Evolutionary conservation across 768 basidiomycete species (phyloP), one percentile per base, ranked within the genome.

Genomic region (Kwoniella heveanensis): DNA sequence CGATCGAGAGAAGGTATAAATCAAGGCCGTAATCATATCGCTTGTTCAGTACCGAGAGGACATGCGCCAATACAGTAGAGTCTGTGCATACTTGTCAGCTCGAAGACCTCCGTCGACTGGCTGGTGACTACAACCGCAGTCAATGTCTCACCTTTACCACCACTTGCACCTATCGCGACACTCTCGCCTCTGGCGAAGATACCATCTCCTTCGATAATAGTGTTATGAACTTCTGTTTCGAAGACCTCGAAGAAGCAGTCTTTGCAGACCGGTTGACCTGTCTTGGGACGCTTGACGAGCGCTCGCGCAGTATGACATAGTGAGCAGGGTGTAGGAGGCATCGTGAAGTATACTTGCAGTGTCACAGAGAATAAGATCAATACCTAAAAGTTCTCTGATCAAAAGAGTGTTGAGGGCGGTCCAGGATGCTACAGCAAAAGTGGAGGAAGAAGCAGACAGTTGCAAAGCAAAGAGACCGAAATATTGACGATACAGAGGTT

Each of bases 151-250:
- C 95, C 95, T 85, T 99, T 99, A 49, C 96, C 96, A 50, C 96
- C 96, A 56, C 92, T 96, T 57, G 96, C 96, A 30, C 96, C 96
- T 63, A 99, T 98, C 25, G 96, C 96, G 39, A 99, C 92, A 67
- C 86, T 84, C 81, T 99, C 92, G 32, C 94, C 92, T 12, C 87
- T 83, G 75, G 87, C 87, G 84, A 99, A 99, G 2, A 99, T 83
- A 37, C 78, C 59, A 83, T 83, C 66, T 12, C 91, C 86, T 72
- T 90, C 85, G 6, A 83, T 87, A 76, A 98, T 97, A 0, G 96
- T 97, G 77, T 94, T 89, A 82, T 99, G 96, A 27, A 99, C 88
- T 79, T 99, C 96, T 0, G 92, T 95, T 83, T 99, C 96, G 72
- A 99, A 99, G 44, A 97, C 93, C 69, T 87, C 87, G 83, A 92